Evolutionary conservation across 345 rosid genomes (phyloP), one percentile per base, ranked within the genome.

Genomic region (Cochlearia excelsa): DNA sequence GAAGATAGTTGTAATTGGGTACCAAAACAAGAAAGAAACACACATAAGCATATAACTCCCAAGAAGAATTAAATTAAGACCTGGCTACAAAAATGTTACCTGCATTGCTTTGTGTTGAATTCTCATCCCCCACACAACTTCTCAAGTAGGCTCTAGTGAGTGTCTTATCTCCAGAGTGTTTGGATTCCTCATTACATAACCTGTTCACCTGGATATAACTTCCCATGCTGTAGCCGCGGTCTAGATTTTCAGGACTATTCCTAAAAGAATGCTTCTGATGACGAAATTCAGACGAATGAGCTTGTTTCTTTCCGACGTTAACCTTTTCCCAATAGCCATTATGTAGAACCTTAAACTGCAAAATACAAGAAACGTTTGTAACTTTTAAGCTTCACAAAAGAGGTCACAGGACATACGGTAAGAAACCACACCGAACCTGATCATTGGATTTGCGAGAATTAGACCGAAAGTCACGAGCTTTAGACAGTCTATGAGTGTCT

Each of bases 261-360:
- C 52, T 49, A 54, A 52, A 8, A 33, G 76, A 72, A 33, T 55
- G 66, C 51, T 54, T 67, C 45, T 34, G 56, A 30, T 48, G 16
- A 57, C 34, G 57, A 65, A 79, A 78, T 67, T 79, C 77, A 40
- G 87, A 73, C 59, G 60, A 63, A 66, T 35, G 51, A 58, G 51
- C 59, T 42, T 71, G 74, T 57, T 72, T 75, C 53, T 51, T 77
- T 54, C 71, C 73, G 48, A 33, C 63, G 66, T 70, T 74, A 47
- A 59, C 68, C 74, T 80, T 79, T 51, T 65, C 73, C 79, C 76
- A 49, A 48, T 46, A 27, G 9, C 84, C 72, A 74, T 71, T 80
- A 62, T 42, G 82, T 53, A 74, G 67, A 63, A 75, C 77, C 43
- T 54, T 68, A 54, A 77, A 76, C 83, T 85, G 78, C 44, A 68